phyloP scores from a whole-genome alignment of 805 yeast genomes.

The Saccharomycopsis fermentans region DNA sequence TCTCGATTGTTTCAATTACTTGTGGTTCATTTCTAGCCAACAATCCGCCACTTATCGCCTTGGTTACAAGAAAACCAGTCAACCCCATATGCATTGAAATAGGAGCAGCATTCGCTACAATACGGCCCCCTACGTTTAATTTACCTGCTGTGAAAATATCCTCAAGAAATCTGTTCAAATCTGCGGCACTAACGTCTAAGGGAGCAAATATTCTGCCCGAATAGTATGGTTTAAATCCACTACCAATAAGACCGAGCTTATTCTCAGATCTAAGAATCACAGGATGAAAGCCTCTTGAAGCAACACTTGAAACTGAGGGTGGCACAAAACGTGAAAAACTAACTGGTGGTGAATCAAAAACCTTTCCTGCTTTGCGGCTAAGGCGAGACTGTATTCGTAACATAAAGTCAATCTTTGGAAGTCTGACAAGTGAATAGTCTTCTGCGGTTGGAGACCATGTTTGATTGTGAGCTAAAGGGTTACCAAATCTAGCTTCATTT shows the following conservation, averaged over 20 bases:
- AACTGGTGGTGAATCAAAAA: neutral
- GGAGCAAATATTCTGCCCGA: neutral
- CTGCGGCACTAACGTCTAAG: neutral
- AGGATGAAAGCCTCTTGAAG: neutral
- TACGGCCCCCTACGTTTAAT: neutral
- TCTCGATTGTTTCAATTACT: neutral
- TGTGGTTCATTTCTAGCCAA: neutral
- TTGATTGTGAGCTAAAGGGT: neutral
- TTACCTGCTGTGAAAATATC: neutral
- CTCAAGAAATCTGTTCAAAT: neutral
- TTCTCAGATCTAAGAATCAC: neutral
- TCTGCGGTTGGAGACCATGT: neutral
- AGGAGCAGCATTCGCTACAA: neutral
- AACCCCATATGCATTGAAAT: neutral
- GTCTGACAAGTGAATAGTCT: neutral
- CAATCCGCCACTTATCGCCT: neutral
- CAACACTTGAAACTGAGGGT: neutral
- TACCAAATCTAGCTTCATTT: neutral
- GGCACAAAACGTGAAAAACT: neutral
- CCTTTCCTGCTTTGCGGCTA: neutral
- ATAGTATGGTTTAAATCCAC: neutral
- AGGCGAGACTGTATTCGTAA: neutral
- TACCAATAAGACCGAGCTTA: neutral
- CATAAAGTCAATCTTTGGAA: neutral
- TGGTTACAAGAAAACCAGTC: neutral